phyloP scores from a whole-genome alignment of 352 stramenopile genomes.

The Pythium oligandrum region DNA sequence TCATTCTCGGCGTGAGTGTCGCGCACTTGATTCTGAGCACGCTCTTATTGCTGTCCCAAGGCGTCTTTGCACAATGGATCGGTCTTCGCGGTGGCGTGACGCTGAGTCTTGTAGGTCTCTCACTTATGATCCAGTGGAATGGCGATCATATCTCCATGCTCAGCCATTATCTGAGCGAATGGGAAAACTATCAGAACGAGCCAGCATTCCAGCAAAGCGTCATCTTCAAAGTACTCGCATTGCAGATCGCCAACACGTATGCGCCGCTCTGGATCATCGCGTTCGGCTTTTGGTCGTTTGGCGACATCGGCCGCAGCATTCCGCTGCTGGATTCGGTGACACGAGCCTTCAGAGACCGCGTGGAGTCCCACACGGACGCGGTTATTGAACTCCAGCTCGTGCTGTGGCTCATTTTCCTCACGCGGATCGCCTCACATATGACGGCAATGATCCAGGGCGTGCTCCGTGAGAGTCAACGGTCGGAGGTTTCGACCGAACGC shows the following conservation, averaged over 20 bases:
- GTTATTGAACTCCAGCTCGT: slow-evolving; percentile 14
- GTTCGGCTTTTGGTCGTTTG: slow-evolving; percentile 8
- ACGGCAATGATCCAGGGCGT: slow-evolving; percentile 8
- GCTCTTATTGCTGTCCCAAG: slow-evolving; percentile 11
- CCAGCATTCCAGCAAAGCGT: slow-evolving; percentile 19
- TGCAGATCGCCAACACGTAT: slow-evolving; percentile 21
- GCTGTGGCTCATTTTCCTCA: slow-evolving; percentile 14
- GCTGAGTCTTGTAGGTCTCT: slow-evolving; percentile 3
- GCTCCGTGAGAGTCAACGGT: slow-evolving; percentile 1
- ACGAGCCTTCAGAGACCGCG: background rate
- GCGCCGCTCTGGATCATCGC: slow-evolving; percentile 17
- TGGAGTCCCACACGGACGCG: slow-evolving; percentile 5
- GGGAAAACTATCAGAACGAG: slow-evolving; percentile 27
- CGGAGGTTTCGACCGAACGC: too few species aligned
- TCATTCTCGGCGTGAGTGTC: slow-evolving; percentile 1
- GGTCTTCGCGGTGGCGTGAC: slow-evolving; percentile 7
- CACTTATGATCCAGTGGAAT: slow-evolving; percentile 17
- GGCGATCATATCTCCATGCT: slow-evolving; percentile 15
- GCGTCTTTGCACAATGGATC: slow-evolving; percentile 3
- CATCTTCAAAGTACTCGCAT: slow-evolving; percentile 22
- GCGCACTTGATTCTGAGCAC: slow-evolving; percentile 8
- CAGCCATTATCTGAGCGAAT: slow-evolving; percentile 20
- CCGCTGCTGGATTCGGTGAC: background rate
- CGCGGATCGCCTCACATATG: slow-evolving; percentile 14
- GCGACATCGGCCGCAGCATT: background rate